A percentile compares a stretch with the other conserved stretches of the same genome.
Conservation (phyloP, 371 early-diverging fungal species). For the Mucor mucedo region DNA sequence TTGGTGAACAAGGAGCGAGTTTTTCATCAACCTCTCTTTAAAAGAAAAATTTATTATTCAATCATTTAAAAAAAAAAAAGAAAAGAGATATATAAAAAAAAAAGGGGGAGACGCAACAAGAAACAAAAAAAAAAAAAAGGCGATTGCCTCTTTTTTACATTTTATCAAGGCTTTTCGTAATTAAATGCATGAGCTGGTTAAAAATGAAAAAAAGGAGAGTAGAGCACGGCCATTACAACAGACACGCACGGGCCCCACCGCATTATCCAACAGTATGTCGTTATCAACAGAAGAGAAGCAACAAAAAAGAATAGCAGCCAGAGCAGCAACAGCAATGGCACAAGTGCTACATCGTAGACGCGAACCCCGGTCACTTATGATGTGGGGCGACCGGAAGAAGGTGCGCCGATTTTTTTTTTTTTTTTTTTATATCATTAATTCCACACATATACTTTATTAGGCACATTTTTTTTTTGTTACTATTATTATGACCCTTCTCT, state of each 20-base stretch:
- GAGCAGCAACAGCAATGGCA: conserved; percentile 47
- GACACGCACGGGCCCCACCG: conserved; percentile 47
- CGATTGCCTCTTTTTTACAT: background rate
- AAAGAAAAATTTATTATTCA: background rate
- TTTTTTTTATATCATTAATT: conserved; percentile 6
- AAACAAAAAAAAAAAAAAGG: conserved; percentile 13
- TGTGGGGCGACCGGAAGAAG: conserved; percentile 50
- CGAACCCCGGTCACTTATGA: conserved; percentile 36
- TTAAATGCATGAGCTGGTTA: conserved; percentile 36
- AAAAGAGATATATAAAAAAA: background rate
- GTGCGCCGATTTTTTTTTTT: conserved; percentile 29
- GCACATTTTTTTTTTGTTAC: conserved; percentile 2
- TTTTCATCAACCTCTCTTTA: conserved; percentile 1
- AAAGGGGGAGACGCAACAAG: background rate
- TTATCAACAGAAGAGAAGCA: conserved; percentile 31
- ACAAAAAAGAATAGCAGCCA: conserved; percentile 39
- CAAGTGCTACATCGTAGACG: conserved; percentile 42
- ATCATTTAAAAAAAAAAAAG: background rate
- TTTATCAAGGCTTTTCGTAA: background rate
- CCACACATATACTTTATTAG: background rate
- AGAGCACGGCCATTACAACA: conserved; percentile 31
- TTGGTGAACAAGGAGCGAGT: background rate
- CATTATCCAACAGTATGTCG: conserved; percentile 19
- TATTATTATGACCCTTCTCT: conserved; percentile 8
- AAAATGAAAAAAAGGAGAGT: conserved; percentile 41